Evolutionary conservation across 2,329 filamentous ascomycete genomes (phyloP).

Genomic region (Cryphonectria nitschkei): DNA sequence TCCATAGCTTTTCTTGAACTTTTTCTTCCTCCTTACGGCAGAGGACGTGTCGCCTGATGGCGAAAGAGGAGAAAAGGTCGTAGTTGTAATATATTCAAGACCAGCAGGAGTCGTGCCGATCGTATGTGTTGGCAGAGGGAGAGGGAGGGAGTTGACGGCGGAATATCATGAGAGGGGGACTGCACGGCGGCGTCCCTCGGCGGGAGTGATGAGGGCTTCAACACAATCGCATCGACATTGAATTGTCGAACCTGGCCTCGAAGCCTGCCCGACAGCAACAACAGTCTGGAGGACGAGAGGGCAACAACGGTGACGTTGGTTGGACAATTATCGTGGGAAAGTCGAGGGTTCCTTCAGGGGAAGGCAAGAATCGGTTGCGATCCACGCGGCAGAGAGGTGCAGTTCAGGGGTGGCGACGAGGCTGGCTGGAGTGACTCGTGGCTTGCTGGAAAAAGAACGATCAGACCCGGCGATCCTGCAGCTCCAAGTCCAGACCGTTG

Average conservation of each 20-base stretch:
- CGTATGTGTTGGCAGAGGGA: constrained; percentile 8
- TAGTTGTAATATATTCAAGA: constrained; percentile 12
- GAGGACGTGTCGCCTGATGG: constrained; percentile 27
- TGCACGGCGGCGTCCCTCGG: constrained; percentile 12
- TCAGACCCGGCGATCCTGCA: constrained; percentile 1
- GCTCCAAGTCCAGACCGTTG: constrained; percentile 15
- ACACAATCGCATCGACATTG: constrained; percentile 11
- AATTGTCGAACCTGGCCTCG: constrained; percentile 4
- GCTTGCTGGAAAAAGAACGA: constrained; percentile 6
- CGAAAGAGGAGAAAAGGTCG: background rate
- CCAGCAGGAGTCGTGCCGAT: constrained; percentile 4
- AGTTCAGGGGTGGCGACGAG: constrained; percentile 14
- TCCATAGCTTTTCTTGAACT: constrained; percentile 48
- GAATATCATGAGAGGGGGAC: constrained; percentile 18
- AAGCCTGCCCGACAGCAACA: background rate
- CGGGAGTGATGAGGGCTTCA: constrained; percentile 14
- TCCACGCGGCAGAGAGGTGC: background rate
- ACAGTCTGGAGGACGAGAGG: background rate
- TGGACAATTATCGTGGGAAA: background rate
- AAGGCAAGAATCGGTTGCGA: background rate
- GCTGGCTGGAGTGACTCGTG: constrained; percentile 5
- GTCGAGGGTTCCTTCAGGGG: background rate
- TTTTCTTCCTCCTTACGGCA: constrained; percentile 18
- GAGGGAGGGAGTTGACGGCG: constrained; percentile 14
- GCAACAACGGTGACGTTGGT: background rate